A percentile compares a stretch with the other conserved stretches of the same genome.
Evolutionary conservation across 2,329 filamentous ascomycete genomes (phyloP).

Genomic region (Parastagonospora nodorum): DNA sequence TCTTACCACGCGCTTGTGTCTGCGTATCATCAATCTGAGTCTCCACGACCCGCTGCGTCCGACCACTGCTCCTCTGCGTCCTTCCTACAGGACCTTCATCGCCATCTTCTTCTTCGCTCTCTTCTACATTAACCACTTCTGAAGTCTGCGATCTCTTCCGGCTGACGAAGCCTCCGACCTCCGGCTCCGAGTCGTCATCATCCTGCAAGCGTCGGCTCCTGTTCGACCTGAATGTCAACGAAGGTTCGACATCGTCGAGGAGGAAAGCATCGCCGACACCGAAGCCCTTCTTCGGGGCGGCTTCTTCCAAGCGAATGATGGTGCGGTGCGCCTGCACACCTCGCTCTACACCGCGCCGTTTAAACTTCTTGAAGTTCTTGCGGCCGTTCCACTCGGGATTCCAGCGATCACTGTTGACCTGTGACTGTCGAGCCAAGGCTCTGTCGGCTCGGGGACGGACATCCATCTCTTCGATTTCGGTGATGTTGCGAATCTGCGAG

Average conservation of each 20-base stretch:
- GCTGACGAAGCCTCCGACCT: constrained; percentile 32
- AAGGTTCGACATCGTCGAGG: constrained; percentile 55
- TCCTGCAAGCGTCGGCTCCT: constrained; percentile 8
- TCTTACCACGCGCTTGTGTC: constrained; percentile 31
- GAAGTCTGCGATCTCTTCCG: constrained; percentile 13
- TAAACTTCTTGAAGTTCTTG: constrained; percentile 94
- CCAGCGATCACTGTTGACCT: constrained; percentile 69
- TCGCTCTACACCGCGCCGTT: constrained; percentile 50
- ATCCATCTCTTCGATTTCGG: constrained; percentile 77
- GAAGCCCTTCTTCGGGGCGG: constrained; percentile 68
- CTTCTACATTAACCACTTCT: constrained; percentile 36
- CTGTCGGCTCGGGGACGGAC: constrained; percentile 53
- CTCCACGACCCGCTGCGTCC: constrained; percentile 32
- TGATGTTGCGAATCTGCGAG: constrained; percentile 72
- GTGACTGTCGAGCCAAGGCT: constrained; percentile 20
- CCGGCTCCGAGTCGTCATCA: constrained; percentile 32
- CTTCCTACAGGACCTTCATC: constrained; percentile 17
- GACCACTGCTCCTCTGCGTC: constrained; percentile 29
- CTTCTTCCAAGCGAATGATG: constrained; percentile 74
- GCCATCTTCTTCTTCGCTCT: constrained; percentile 39
- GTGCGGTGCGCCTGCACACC: constrained; percentile 57
- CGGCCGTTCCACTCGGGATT: constrained; percentile 89
- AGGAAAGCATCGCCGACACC: constrained; percentile 80
- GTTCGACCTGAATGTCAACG: constrained; percentile 19
- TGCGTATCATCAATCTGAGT: constrained; percentile 39